phyloP scores from a whole-genome alignment of 2,329 filamentous ascomycete species.

The Penicillium hordei region DNA sequence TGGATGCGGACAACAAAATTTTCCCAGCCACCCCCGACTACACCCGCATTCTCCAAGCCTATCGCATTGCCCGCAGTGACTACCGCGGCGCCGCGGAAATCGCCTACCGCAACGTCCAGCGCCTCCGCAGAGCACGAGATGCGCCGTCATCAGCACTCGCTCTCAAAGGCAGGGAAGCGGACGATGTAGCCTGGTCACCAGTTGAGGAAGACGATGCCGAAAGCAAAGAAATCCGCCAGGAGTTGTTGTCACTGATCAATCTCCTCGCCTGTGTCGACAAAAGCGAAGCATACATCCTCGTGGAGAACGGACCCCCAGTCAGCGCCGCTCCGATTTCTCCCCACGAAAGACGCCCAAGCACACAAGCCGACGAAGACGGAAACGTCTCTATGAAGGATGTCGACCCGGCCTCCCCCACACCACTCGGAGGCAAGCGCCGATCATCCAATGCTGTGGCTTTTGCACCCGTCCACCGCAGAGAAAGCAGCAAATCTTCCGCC shows the following conservation, averaged over 20 bases:
- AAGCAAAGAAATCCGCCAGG: slow-evolving; percentile 59
- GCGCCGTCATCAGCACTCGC: slow-evolving; percentile 35
- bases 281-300: slow-evolving; percentile 72
- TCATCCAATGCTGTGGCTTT: slow-evolving; percentile 25
- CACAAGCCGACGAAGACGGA: slow-evolving; percentile 44
- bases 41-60: slow-evolving; percentile 87
- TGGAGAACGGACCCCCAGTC: slow-evolving; percentile 46
- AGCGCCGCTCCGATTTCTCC: slow-evolving; percentile 1
- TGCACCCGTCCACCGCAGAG: slow-evolving; percentile 21
- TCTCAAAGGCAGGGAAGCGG: slow-evolving; percentile 38
- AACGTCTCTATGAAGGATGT: slow-evolving; percentile 43
- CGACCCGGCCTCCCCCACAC: slow-evolving; percentile 18
- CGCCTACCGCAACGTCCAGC: slow-evolving; percentile 57
- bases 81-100: slow-evolving; percentile 73
- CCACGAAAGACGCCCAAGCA: slow-evolving; percentile 50
- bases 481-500: slow-evolving; percentile 21
- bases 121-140: slow-evolving; percentile 45
- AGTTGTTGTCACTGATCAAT: slow-evolving; percentile 91
- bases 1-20: slow-evolving; percentile 39
- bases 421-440: slow-evolving; percentile 17
- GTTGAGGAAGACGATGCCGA: slow-evolving; percentile 47
- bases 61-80: slow-evolving; percentile 79
- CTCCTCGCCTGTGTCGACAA: slow-evolving; percentile 80
- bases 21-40: slow-evolving; percentile 61
- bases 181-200: slow-evolving; percentile 26